A percentile compares a stretch with the other conserved stretches of the same genome.
These are phyloP conservation scores for Sherardia arvensis DNA, from an alignment of 257 asterid species.

Conservation along the genomic window DNA sequence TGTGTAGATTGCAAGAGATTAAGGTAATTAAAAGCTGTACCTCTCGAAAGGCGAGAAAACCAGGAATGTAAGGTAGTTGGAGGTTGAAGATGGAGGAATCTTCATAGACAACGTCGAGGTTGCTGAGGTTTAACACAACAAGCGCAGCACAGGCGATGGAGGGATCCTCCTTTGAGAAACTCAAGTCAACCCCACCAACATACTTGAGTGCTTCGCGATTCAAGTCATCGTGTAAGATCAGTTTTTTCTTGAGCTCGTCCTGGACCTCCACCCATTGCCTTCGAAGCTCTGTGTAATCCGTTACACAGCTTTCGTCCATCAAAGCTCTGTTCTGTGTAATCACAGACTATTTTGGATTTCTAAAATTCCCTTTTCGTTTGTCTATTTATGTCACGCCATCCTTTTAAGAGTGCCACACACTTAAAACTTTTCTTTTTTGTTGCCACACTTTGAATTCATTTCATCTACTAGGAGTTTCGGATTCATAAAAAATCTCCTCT, in stretches of 20 bases:
- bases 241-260: conserved; percentile 43
- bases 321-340: too few species aligned
- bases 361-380: too few species aligned
- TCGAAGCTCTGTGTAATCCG: not conserved
- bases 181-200: conserved; percentile 87
- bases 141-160: conserved; percentile 72
- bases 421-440: too few species aligned
- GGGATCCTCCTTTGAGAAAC: conserved; percentile 64
- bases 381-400: too few species aligned
- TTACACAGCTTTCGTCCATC: not conserved
- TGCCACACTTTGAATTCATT: too few species aligned
- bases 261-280: conserved; percentile 27
- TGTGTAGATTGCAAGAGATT: not conserved
- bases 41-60: conserved; percentile 96
- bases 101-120: conserved; percentile 55
- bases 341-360: not conserved
- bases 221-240: conserved; percentile 45
- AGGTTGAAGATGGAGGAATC: conserved; percentile 52
- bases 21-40: conserved; percentile 18
- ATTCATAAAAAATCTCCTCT: too few species aligned
- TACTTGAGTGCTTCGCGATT: conserved; percentile 30
- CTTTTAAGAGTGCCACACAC: too few species aligned
- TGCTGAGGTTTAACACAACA: conserved; percentile 55
- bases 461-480: too few species aligned
- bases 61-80: conserved; percentile 63